Evolutionary conservation across 306 rosid genomes (phyloP).

Genomic region (Rosa rugosa): DNA sequence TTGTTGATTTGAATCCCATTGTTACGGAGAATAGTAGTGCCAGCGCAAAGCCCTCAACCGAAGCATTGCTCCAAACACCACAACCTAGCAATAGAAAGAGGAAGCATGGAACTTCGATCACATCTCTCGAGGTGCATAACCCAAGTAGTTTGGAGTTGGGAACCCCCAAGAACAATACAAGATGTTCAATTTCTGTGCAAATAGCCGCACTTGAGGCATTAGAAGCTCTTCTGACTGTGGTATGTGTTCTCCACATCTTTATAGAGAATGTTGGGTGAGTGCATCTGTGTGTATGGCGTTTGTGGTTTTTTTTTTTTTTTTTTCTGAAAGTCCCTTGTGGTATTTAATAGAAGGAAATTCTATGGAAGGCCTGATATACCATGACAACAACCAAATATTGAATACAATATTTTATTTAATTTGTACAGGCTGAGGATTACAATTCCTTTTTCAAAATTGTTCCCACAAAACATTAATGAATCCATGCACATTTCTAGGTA

Average conservation of each 20-base stretch:
- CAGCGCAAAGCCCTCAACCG: slow-evolving; percentile 39
- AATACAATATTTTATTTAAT: not conserved
- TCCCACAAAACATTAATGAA: not conserved
- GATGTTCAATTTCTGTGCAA: slow-evolving; percentile 54
- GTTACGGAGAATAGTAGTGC: slow-evolving; percentile 36
- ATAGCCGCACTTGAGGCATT: slow-evolving; percentile 86
- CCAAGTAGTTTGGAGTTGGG: slow-evolving; percentile 37
- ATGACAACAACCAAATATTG: not conserved
- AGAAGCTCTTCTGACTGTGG: slow-evolving; percentile 77
- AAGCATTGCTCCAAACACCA: slow-evolving; percentile 25
- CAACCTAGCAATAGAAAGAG: slow-evolving; percentile 56
- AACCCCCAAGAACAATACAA: slow-evolving; percentile 28
- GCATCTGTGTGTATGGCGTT: not conserved
- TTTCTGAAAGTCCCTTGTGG: too few relatives aligned
- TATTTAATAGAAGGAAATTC: not conserved
- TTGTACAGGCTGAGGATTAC: not conserved
- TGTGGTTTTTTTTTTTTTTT: too few relatives aligned
- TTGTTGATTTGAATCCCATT: slow-evolving; percentile 61
- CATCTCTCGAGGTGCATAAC: slow-evolving; percentile 43
- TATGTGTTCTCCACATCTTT: slow-evolving; percentile 29
- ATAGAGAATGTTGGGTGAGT: slow-evolving; percentile 10
- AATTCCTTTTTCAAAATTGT: not conserved
- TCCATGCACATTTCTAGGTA: not conserved
- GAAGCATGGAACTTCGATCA: slow-evolving; percentile 42
- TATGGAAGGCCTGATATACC: not conserved